A percentile compares a stretch with the other conserved stretches of the same genome.
phyloP scores from a whole-genome alignment of 2,329 filamentous ascomycete genomes.

The Ascosphaera acerosa region DNA sequence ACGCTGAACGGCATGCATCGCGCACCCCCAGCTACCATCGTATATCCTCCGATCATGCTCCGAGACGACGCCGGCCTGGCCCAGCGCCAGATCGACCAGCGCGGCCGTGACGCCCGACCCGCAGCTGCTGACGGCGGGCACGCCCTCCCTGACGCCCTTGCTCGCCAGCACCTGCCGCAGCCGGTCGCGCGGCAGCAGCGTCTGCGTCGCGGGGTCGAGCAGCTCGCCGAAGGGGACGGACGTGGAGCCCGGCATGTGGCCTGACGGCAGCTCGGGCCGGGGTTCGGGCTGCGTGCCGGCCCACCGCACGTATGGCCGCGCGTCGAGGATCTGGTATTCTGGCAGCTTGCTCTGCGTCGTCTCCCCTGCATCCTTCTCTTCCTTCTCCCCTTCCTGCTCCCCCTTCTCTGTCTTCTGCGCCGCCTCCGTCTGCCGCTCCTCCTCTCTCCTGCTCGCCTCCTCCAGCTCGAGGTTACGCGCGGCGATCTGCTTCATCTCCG shows the following conservation, averaged over 20 bases:
- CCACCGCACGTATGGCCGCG: conserved; percentile 55
- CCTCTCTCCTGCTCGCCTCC: conserved; percentile 5
- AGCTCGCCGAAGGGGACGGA: conserved; percentile 58
- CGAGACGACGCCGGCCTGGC: conserved; percentile 48
- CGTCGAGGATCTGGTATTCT: conserved; percentile 61
- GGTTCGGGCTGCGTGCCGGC: conserved; percentile 67
- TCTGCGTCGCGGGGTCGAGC: conserved; percentile 60
- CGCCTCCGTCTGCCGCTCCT: conserved; percentile 60
- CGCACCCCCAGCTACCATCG: conserved; percentile 97
- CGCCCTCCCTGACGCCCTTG: conserved; percentile 54
- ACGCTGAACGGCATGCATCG: too few species aligned
- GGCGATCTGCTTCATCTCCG: conserved; percentile 56
- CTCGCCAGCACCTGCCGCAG: conserved; percentile 49
- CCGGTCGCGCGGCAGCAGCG: conserved; percentile 45
- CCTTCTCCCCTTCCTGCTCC: conserved; percentile 54
- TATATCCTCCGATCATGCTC: conserved; percentile 50
- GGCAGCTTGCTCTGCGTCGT: not conserved
- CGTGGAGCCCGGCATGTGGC: conserved; percentile 74
- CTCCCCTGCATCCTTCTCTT: conserved; percentile 55
- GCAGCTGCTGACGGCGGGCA: conserved; percentile 67
- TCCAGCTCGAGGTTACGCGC: conserved; percentile 1
- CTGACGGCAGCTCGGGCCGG: conserved; percentile 58
- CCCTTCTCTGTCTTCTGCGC: not conserved
- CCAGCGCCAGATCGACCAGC: conserved; percentile 66
- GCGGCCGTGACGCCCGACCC: conserved; percentile 88